Evolutionary conservation across 2,329 filamentous ascomycete species (phyloP).

Genomic region (Capronia coronata): DNA sequence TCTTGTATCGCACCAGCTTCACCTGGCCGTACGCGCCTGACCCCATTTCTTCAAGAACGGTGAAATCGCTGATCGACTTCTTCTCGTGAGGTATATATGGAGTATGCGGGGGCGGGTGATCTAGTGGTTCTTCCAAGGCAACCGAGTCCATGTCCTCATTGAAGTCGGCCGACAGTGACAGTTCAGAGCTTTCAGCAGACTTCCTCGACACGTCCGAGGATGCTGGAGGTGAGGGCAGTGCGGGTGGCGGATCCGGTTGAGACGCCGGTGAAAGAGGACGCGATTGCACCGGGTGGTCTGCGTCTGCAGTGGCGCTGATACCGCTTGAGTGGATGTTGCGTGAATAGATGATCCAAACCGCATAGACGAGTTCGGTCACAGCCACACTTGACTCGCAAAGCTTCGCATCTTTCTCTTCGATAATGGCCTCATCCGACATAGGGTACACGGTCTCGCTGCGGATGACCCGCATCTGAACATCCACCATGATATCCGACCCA

Average conservation of each 20-base stretch:
- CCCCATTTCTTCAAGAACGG: conserved; percentile 95
- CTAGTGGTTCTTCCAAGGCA: conserved; percentile 41
- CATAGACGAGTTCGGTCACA: conserved; percentile 79
- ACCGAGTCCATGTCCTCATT: conserved; percentile 45
- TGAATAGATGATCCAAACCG: conserved; percentile 95
- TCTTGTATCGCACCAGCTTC: conserved; percentile 83
- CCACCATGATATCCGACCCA: conserved; percentile 84
- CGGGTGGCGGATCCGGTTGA: conserved; percentile 72
- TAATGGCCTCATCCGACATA: conserved; percentile 55
- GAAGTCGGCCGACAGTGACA: conserved; percentile 35
- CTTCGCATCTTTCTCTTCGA: conserved; percentile 56
- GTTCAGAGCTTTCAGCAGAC: conserved; percentile 36
- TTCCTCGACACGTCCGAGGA: conserved; percentile 27
- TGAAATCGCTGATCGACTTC: conserved; percentile 83
- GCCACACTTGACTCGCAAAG: conserved; percentile 42
- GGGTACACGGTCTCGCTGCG: conserved; percentile 69
- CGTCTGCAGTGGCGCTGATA: conserved; percentile 43
- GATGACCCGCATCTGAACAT: conserved; percentile 93
- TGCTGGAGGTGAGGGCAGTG: conserved; percentile 36
- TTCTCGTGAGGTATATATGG: conserved; percentile 46
- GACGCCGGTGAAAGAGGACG: conserved; percentile 65
- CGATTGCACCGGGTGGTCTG: conserved; percentile 52
- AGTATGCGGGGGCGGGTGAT: conserved; percentile 30
- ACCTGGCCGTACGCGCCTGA: conserved; percentile 97
- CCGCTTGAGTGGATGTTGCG: conserved; percentile 77